Evolutionary conservation across 805 yeast species (phyloP).

Genomic region (Tetrapisispora namnaoensis): DNA sequence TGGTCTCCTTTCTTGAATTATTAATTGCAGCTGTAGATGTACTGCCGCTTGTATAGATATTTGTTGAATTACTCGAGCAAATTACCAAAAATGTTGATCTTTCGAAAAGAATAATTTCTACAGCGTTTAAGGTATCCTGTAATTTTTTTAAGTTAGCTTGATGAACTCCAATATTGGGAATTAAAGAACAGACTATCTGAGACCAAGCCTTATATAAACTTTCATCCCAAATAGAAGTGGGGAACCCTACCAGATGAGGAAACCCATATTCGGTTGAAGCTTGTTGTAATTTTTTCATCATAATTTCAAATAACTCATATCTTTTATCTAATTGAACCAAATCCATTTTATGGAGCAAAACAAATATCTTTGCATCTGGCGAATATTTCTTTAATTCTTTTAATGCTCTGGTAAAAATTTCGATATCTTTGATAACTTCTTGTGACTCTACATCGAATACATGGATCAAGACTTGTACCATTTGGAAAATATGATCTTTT

Average conservation of each 20-base stretch:
- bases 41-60: not conserved
- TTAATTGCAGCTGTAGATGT: constrained; percentile 5
- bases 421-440: constrained; percentile 86
- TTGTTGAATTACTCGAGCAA: constrained; percentile 33
- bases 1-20: constrained; percentile 5
- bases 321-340: constrained; percentile 79
- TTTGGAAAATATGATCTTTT: constrained; percentile 84
- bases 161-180: constrained; percentile 79
- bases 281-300: constrained; percentile 72
- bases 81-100: constrained; percentile 74
- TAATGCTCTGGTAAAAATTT: constrained; percentile 76
- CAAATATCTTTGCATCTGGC: constrained; percentile 87
- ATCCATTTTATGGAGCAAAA: constrained; percentile 92
- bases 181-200: constrained; percentile 84
- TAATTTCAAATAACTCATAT: constrained; percentile 69
- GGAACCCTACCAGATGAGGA: constrained; percentile 64
- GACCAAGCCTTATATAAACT: constrained; percentile 96
- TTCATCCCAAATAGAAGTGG: constrained; percentile 97
- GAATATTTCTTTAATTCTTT: constrained; percentile 73
- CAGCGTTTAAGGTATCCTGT: constrained; percentile 67
- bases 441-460: constrained; percentile 94
- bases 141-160: constrained; percentile 67
- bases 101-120: constrained; percentile 85
- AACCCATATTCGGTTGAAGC: constrained; percentile 65
- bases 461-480: constrained; percentile 91